Conservation (phyloP, 768 basidiomycete species). For the Cystobasidium ongulense region DNA sequence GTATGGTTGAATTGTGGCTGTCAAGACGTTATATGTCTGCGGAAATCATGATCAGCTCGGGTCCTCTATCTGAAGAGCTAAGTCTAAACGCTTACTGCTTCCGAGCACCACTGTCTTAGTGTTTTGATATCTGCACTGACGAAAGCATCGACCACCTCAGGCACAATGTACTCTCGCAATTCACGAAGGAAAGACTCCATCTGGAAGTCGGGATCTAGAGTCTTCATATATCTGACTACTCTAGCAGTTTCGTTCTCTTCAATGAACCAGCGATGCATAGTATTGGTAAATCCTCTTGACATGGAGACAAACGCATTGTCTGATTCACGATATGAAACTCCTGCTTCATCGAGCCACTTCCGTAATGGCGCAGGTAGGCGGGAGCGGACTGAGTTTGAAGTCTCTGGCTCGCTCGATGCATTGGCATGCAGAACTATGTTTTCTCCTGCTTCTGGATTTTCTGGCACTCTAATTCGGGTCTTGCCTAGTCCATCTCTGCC, state of each 20-base stretch:
- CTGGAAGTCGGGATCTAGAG: constrained; percentile 78
- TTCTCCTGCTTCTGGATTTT: constrained; percentile 73
- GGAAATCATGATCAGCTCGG: background rate
- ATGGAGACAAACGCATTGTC: constrained; percentile 80
- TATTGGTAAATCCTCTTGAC: constrained; percentile 71
- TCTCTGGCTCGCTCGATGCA: constrained; percentile 63
- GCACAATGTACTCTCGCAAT: constrained; percentile 89
- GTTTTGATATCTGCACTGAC: constrained; percentile 78
- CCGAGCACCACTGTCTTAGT: constrained; percentile 82
- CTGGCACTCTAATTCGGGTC: constrained; percentile 47
- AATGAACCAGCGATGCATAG: constrained; percentile 68
- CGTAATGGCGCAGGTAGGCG: constrained; percentile 34
- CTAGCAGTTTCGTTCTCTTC: constrained; percentile 99
- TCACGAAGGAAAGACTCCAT: constrained; percentile 82
- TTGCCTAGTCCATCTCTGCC: constrained; percentile 55
- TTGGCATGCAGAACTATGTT: constrained; percentile 77
- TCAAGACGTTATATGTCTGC: constrained; percentile 93
- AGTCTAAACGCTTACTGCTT: constrained; percentile 61
- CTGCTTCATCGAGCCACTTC: constrained; percentile 27
- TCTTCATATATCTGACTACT: constrained; percentile 75
- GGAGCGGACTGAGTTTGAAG: constrained; percentile 60
- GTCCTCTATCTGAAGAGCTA: background rate
- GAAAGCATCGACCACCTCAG: constrained; percentile 95
- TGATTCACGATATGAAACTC: constrained; percentile 75
- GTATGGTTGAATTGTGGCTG: constrained; percentile 95